These are phyloP conservation scores for Mikania micrantha DNA, from an alignment of 129 eudicot species.

Conservation along the genomic window DNA sequence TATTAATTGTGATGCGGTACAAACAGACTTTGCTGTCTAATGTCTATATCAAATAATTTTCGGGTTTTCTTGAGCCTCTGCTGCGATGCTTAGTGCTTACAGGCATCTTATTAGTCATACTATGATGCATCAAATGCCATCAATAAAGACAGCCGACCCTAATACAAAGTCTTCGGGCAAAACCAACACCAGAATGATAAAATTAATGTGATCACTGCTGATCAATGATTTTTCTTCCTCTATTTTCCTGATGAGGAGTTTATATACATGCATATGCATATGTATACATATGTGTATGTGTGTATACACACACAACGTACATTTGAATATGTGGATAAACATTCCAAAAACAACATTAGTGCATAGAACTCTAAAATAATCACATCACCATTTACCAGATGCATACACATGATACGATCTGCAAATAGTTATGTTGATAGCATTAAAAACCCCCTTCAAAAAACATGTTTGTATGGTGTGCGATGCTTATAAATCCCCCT, in stretches of 20 bases:
- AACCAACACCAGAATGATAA: neutral
- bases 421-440: neutral
- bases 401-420: constrained; percentile 3
- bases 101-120: constrained; percentile 3
- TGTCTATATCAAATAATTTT: constrained; percentile 17
- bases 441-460: no score
- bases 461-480: no score
- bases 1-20: constrained; percentile 17
- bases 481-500: no score
- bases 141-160: neutral
- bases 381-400: neutral
- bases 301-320: no score
- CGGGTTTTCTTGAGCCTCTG: constrained; percentile 3
- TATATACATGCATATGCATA: neutral
- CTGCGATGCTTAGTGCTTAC: neutral
- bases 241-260: neutral
- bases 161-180: constrained; percentile 5
- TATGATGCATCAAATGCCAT: neutral
- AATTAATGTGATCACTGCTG: neutral
- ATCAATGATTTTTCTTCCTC: constrained; percentile 7
- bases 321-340: no score
- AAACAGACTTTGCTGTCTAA: constrained; percentile 12
- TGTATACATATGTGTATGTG: neutral
- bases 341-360: neutral
- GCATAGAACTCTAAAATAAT: neutral